A percentile compares a stretch with the other conserved stretches of the same genome.
These are phyloP conservation scores for Grammothele lineata DNA, from an alignment of 768 basidiomycete species.

Conservation along the genomic window DNA sequence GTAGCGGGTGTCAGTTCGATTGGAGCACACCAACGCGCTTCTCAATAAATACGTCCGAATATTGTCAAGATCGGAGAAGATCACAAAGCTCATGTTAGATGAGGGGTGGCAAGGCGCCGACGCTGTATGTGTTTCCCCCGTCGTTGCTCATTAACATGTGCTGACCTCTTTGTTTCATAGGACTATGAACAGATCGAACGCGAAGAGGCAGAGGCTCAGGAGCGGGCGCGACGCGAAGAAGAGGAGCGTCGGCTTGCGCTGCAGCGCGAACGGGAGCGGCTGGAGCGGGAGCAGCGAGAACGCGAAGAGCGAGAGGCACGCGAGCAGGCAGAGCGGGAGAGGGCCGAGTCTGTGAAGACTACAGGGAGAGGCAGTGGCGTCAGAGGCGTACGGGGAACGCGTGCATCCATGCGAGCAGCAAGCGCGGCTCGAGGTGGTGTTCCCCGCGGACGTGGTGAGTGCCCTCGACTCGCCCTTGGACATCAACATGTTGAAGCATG, in stretches of 20 bases:
- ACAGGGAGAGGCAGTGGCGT: slow-evolving; percentile 46
- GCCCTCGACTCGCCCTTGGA: neutral
- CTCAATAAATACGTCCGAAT: slow-evolving; percentile 73
- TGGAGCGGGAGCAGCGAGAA: slow-evolving; percentile 47
- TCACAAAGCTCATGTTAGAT: slow-evolving; percentile 67
- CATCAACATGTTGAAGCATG: neutral
- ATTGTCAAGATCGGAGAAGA: slow-evolving; percentile 65
- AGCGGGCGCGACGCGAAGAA: slow-evolving; percentile 36
- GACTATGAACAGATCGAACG: slow-evolving; percentile 54
- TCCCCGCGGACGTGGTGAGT: slow-evolving; percentile 4
- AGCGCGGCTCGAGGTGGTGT: no score
- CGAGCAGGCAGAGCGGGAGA: slow-evolving; percentile 43
- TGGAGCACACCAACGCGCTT: slow-evolving; percentile 68
- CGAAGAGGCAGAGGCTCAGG: slow-evolving; percentile 34
- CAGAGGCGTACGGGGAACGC: slow-evolving; percentile 68
- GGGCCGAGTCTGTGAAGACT: slow-evolving; percentile 31
- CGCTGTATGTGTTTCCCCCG: slow-evolving; percentile 41
- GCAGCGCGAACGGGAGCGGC: slow-evolving; percentile 42
- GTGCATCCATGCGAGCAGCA: slow-evolving; percentile 53
- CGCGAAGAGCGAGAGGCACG: slow-evolving; percentile 38
- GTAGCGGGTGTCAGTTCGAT: slow-evolving; percentile 57
- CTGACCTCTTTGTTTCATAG: slow-evolving; percentile 30
- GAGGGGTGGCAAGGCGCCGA: slow-evolving; percentile 75
- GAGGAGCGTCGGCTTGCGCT: slow-evolving; percentile 28
- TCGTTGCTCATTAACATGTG: no score